phyloP scores from a whole-genome alignment of 2,329 filamentous ascomycete genomes.

The Ascochyta pisi region DNA sequence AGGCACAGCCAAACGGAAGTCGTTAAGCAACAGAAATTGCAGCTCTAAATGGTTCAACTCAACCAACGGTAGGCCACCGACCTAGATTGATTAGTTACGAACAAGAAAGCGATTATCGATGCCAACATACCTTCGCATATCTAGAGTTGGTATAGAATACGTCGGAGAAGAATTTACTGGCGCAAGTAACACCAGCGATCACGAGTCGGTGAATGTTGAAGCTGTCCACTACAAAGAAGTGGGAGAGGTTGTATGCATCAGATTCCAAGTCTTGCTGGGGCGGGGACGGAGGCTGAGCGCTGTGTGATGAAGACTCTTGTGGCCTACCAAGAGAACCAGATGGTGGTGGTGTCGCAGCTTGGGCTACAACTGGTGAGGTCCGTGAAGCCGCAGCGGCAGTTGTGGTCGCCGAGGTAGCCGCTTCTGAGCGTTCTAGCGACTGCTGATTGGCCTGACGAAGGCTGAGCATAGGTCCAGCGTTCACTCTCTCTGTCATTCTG shows the following conservation, averaged over 20 bases:
- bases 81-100: conserved; percentile 62
- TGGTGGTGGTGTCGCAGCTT: conserved; percentile 57
- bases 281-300: conserved; percentile 46
- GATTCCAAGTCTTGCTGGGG: conserved; percentile 50
- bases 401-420: conserved; percentile 36
- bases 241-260: conserved; percentile 63
- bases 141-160: conserved; percentile 99
- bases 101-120: not conserved
- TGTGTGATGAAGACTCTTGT: conserved; percentile 36
- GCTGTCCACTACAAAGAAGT: conserved; percentile 95
- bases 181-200: conserved; percentile 95
- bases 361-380: conserved; percentile 39
- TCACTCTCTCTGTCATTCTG: conserved; percentile 96
- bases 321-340: conserved; percentile 57
- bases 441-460: conserved; percentile 61
- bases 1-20: conserved; percentile 90
- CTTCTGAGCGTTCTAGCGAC: conserved; percentile 50
- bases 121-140: conserved; percentile 86
- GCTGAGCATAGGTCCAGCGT: conserved; percentile 75
- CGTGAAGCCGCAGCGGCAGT: conserved; percentile 32
- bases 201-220: conserved; percentile 98
- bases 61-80: conserved; percentile 87
- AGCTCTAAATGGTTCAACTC: conserved; percentile 96
- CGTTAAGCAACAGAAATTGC: conserved; percentile 93
- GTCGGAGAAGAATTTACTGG: conserved; percentile 99